Evolutionary conservation across 495 filamentous ascomycete species (phyloP), one percentile per base, ranked within the genome.

Genomic region (Penicillium salamii): DNA sequence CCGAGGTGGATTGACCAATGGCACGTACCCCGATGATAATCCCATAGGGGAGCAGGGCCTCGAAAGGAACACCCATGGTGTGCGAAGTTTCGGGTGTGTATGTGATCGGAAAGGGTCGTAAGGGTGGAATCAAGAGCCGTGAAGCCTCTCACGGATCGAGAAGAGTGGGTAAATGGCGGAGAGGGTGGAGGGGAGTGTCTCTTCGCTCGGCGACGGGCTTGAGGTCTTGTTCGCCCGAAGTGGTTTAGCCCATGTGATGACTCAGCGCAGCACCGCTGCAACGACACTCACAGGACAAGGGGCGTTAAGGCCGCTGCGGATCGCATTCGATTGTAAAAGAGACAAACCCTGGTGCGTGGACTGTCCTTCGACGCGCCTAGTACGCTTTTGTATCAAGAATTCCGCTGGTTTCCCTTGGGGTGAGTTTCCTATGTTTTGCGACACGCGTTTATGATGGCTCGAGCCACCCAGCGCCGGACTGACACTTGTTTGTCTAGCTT

Each of bases 31-130:
- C 77, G 42, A 91, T 67, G 72, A 95, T 88, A 78, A 97, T 91
- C 58, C 80, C 93, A 75, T 95, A 97, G 39, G 93, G 93, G 66
- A 98, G 71, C 59, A 98, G 75, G 50, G 91, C 85, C 79, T 98
- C 93, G 76, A 97, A 97, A 43, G 93, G 93, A 54, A 98, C 83
- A 68, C 87, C 89, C 93, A 97, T 97, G 40, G 61, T 79, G 79
- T 49, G 47, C 8, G 34, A 38, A 50, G 20, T 42, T 46, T 21
- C 21, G n/a, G 6, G 26, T 32, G 15, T 31, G 46, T 39, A 17
- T 19, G 13, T 17, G 17, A 24, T 21, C 24, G 37, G 31, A 46
- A 7, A 33, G 35, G 18, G 31, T 13, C n/a, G 14, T 18, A 34
- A 28, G 28, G 15, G 24, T 38, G 44, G 24, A 17, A 18, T 23